Conservation (phyloP, 2,329 filamentous ascomycete species). For the Sarocladium kiliense region DNA sequence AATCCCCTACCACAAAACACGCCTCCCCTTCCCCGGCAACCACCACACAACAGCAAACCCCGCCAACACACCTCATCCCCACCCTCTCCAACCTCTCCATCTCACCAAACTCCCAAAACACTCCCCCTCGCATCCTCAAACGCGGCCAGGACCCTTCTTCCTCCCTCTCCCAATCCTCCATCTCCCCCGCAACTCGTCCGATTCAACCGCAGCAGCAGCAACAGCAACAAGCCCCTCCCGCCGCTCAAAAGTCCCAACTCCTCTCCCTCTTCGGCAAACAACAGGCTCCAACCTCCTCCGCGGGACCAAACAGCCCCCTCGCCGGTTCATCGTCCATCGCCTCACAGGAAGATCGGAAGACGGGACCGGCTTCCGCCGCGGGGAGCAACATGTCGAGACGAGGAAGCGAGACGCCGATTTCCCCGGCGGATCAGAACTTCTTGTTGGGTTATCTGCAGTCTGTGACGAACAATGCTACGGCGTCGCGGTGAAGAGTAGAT, state of each 20-base stretch:
- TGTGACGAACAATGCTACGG: constrained; percentile 34
- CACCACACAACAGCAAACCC: constrained; percentile 1
- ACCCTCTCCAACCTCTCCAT: not conserved
- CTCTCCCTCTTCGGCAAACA: constrained; percentile 60
- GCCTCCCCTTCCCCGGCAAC: not conserved
- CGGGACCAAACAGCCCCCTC: not conserved
- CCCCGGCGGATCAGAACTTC: constrained; percentile 69
- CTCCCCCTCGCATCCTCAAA: constrained; percentile 26
- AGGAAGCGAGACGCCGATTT: constrained; percentile 51
- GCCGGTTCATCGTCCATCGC: not conserved
- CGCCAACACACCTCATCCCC: not conserved
- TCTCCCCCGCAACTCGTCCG: not conserved
- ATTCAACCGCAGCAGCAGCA: not conserved
- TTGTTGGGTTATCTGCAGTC: constrained; percentile 69
- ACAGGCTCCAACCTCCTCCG: not conserved
- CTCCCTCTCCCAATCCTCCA: constrained; percentile 11
- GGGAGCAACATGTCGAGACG: constrained; percentile 28
- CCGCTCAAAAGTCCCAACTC: constrained; percentile 35
- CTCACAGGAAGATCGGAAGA: not conserved
- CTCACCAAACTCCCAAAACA: constrained; percentile 8
- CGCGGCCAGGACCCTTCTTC: constrained; percentile 25
- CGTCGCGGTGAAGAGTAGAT: not conserved
- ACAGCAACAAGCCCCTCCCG: not conserved
- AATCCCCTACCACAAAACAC: constrained; percentile 25
- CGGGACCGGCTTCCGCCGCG: not conserved